phyloP scores from a whole-genome alignment of 2,329 filamentous ascomycete genomes.

The Mycogone perniciosa region DNA sequence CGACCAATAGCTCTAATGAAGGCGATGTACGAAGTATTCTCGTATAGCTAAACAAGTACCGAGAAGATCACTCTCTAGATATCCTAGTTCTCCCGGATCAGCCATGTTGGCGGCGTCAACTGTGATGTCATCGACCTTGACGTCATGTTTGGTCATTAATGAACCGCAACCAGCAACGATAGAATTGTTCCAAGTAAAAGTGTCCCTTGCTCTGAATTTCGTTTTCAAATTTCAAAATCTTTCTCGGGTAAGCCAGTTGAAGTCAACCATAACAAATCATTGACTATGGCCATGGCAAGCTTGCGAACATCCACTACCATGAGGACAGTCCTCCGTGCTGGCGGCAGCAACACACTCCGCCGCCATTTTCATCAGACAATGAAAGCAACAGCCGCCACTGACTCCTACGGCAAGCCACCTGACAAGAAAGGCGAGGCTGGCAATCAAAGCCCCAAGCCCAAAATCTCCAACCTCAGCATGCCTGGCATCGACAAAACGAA shows the following conservation, averaged over 20 bases:
- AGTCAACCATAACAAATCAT: background rate
- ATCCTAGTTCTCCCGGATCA: background rate
- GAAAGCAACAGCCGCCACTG: no score
- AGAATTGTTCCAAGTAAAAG: background rate
- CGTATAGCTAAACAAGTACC: background rate
- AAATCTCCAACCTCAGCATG: conserved; percentile 44
- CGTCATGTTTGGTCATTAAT: conserved; percentile 5
- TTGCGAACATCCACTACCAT: background rate
- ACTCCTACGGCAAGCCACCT: background rate
- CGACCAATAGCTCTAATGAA: no score
- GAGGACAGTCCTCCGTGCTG: background rate
- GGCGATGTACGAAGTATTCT: background rate
- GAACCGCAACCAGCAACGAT: background rate
- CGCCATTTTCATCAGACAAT: conserved; percentile 3
- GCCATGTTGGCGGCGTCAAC: background rate
- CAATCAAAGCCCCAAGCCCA: conserved; percentile 39
- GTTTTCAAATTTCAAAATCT: background rate
- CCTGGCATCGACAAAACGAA: conserved; percentile 25
- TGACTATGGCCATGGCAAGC: conserved; percentile 2
- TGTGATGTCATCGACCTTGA: conserved; percentile 15
- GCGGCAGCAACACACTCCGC: background rate
- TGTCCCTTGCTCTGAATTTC: background rate
- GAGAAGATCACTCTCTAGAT: background rate
- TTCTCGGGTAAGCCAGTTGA: background rate
- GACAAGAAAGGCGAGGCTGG: background rate